Conservation (phyloP, 208 protist genomes). For the Leishmania arabica region DNA sequence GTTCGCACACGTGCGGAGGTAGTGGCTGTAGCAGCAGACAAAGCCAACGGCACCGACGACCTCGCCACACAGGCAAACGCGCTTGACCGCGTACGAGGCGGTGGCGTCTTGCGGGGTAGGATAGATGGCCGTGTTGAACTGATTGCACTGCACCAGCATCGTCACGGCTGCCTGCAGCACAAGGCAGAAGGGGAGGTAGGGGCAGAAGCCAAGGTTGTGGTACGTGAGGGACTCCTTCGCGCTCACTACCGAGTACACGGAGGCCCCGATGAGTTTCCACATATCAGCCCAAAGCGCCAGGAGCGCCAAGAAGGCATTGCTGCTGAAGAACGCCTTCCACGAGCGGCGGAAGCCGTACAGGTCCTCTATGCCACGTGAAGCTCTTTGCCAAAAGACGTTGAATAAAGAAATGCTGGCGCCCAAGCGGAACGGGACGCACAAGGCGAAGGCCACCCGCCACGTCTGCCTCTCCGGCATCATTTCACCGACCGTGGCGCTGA, state of each 20-base stretch:
- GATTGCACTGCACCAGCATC: slow-evolving; percentile 47
- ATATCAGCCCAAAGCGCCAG: slow-evolving; percentile 55
- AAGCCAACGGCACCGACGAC: slow-evolving; percentile 37
- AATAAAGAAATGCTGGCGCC: slow-evolving; percentile 54
- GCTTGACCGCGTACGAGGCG: slow-evolving; percentile 49
- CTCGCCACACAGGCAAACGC: slow-evolving; percentile 48
- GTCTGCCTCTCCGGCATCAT: slow-evolving; percentile 74
- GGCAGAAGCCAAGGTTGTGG: slow-evolving; percentile 67
- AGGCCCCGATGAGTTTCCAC: slow-evolving; percentile 42
- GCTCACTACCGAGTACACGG: slow-evolving; percentile 61
- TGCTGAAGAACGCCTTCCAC: slow-evolving; percentile 34
- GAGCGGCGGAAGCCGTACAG: slow-evolving; percentile 38
- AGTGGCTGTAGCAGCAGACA: slow-evolving; percentile 54
- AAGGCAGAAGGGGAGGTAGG: slow-evolving; percentile 65
- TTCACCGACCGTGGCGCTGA: slow-evolving; percentile 69
- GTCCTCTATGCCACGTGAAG: slow-evolving; percentile 46
- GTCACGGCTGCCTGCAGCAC: slow-evolving; percentile 46
- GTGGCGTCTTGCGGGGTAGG: slow-evolving; percentile 38
- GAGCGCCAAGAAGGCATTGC: slow-evolving; percentile 53
- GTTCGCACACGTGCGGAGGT: slow-evolving; percentile 59
- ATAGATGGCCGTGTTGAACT: slow-evolving; percentile 64
- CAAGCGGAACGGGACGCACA: slow-evolving; percentile 62
- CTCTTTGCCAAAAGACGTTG: slow-evolving; percentile 63
- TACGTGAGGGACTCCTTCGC: slow-evolving; percentile 58
- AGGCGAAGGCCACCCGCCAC: slow-evolving; percentile 58